Base-by-base conservation (phyloP, 129 eudicot species). In the Tagetes erecta region DNA sequence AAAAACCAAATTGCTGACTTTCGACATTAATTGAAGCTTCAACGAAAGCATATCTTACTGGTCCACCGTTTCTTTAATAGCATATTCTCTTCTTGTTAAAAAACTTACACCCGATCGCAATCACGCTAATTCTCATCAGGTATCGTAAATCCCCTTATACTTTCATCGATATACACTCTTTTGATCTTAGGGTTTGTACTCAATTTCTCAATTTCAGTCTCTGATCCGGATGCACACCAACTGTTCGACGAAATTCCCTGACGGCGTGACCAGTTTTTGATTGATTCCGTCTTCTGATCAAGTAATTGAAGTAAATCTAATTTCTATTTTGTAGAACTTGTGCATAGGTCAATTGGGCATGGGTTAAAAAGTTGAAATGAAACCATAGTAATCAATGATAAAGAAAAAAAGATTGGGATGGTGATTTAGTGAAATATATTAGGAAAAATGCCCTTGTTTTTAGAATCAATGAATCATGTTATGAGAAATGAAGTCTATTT, bases 161-260 rank as follows among this genome's bases (percentile, higher is more conserved):
- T 72, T 58, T 41, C 34, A 57, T 72, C 12, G 33, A 12, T 58
- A 9, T 41, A 40, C 1, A 67, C 44, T 73, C 59, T 42, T 63
- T 12, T 74, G 78, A 63, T 74, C 66, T 31, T 46, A 45, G 59
- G 46, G n/a, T 59, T 74, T 74, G 37, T 13, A 42, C 47, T 62
- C 46, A 45, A 62, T 74, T 14, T 64, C 9, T 63, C n/a, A 59
- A 63, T 47, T 60, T 59, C 41, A n/a, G 30, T 36, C 10, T 67
- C 73, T 56, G 78, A 79, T 79, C 67, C 35, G 34, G 30, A 46
- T 67, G 71, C 35, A 60, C n/a, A 13, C 75, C 67, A 67, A 68
- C 76, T 74, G 80, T 68, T 74, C 33, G 84, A 74, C 51, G 71
- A 74, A 74, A 74, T 80, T 80, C 71, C 72, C 75, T 37, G 53